Base-by-base conservation (phyloP, 1,139 yeast species). In the Candida buenavistaensis region DNA sequence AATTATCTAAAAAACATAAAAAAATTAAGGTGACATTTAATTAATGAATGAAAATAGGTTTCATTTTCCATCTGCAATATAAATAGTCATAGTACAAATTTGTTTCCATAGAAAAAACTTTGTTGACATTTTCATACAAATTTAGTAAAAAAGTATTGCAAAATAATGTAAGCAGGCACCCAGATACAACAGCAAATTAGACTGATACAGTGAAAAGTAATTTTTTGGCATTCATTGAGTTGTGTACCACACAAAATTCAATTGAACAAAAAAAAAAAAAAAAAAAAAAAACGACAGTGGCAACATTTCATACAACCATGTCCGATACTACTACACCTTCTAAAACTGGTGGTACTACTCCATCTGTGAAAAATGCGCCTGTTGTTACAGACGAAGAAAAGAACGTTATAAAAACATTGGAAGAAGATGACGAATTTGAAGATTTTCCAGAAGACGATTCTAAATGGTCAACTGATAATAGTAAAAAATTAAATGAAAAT, bases 401-500 rank as follows among this genome's bases (percentile, higher is more conserved):
- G 39, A 64, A 67, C 46, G 59, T 68, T 25, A 67, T 76, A 52
- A 76, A 77, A 51, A 75, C 90, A 2, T 67, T 88, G 38, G 96
- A 88, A 54, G 96, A 87, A 50, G 96, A 89, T 54, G 96, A 89
- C 57, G 96, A 88, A 59, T 89, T 89, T 57, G 97, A 89, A 65
- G 97, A 89, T 55, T 89, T 89, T 61, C 96, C 96, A 3, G 89
- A 80, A 36, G 95, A 86, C 51, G 96, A 87, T 51, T 54, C 64
- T 23, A 78, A 83, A 60, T 68, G 68, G 85, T 55, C 57, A 11
- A 48, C 40, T 24, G 55, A 58, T 32, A 65, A 78, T 12, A 56
- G 57, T 33, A 65, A 78, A 10, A 75, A 78, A 45, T 50, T 63
- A 38, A 60, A 65, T 39, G 62, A 68, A 5, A 55, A 61, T 35